Conservation (phyloP, 495 filamentous ascomycete genomes). For the Penicillium nucicola region DNA sequence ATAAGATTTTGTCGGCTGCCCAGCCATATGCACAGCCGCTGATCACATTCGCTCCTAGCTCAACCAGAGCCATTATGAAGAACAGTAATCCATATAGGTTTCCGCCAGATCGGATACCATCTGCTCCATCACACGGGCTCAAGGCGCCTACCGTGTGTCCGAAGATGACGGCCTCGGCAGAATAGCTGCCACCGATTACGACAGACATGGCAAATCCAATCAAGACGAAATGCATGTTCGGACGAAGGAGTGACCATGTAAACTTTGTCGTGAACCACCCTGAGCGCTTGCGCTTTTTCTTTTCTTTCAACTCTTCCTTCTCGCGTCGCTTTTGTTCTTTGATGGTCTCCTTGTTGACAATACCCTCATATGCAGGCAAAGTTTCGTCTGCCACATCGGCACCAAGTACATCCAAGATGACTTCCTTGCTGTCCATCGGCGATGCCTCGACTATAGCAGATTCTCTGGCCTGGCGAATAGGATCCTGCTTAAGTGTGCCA, state of each 20-base stretch:
- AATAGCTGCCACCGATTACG: constrained; percentile 43
- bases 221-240: constrained; percentile 30
- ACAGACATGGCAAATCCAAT: constrained; percentile 31
- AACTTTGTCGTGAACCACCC: constrained; percentile 24
- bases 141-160: constrained; percentile 43
- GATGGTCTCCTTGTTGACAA: neutral
- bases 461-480: constrained; percentile 11
- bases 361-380: neutral
- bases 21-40: constrained; percentile 48
- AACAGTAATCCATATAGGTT: constrained; percentile 52
- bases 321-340: constrained; percentile 9
- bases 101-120: constrained; percentile 34
- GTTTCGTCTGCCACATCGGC: constrained; percentile 15
- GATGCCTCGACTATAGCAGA: neutral
- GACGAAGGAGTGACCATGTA: constrained; percentile 24
- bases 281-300: constrained; percentile 15
- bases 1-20: constrained; percentile 49
- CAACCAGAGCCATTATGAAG: constrained; percentile 50
- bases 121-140: constrained; percentile 35
- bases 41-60: constrained; percentile 48
- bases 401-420: constrained; percentile 12
- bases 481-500: constrained; percentile 3
- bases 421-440: constrained; percentile 14
- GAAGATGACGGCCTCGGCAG: constrained; percentile 49
- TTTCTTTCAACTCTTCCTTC: constrained; percentile 13